phyloP scores from a whole-genome alignment of 2,329 filamentous ascomycete species.

The Diaporthe citrichinensis region DNA sequence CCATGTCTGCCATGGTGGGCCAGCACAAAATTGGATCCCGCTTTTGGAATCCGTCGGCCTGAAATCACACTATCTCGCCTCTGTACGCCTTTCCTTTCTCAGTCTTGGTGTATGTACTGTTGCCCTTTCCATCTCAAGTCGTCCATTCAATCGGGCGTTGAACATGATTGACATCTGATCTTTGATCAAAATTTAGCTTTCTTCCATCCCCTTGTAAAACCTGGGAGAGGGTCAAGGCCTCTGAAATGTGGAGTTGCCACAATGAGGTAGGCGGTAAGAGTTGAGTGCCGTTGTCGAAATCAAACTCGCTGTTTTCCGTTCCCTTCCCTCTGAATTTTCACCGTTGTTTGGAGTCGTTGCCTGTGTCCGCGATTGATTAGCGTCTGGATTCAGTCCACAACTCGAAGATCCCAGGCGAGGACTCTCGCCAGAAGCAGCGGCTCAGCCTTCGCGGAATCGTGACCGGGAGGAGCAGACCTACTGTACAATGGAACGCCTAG shows the following conservation, averaged over 20 bases:
- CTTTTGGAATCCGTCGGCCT: background rate
- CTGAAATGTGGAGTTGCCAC: background rate
- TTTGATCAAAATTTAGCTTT: no score
- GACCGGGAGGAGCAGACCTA: no score
- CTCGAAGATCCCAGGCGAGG: no score
- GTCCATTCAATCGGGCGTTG: background rate
- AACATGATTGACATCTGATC: no score
- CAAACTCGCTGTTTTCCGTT: background rate
- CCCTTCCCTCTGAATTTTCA: background rate
- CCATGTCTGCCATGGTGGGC: background rate
- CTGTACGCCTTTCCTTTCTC: no score
- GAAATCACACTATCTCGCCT: no score
- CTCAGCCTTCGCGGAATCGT: no score
- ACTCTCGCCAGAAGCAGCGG: no score
- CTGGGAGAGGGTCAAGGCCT: no score
- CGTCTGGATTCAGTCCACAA: background rate
- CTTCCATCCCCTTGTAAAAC: no score
- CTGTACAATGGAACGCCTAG: no score
- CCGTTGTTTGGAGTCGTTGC: background rate
- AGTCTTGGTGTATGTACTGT: no score
- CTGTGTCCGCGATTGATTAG: background rate
- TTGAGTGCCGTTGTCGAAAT: background rate
- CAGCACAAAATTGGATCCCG: background rate
- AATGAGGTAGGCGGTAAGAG: background rate
- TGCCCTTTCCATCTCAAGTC: background rate